Evolutionary conservation across 345 rosid genomes (phyloP).

Genomic region (Eucalyptus grandis): DNA sequence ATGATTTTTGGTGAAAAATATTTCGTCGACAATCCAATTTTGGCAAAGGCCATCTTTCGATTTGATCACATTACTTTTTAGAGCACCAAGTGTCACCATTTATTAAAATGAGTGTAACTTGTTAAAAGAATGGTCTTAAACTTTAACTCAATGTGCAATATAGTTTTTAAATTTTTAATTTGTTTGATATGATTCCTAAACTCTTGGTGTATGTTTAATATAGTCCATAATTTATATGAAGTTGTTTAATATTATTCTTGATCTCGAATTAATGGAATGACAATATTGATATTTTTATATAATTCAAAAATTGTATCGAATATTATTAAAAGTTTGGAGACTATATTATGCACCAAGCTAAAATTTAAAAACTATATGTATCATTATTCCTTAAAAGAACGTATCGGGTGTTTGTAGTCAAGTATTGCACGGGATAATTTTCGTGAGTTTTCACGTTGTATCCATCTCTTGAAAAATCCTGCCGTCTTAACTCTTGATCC

Average conservation of each 20-base stretch:
- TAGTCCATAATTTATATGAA: no score
- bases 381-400: no score
- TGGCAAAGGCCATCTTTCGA: not conserved
- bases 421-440: not conserved
- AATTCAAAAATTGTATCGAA: rapidly evolving
- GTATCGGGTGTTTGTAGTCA: not conserved
- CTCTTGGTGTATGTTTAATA: no score
- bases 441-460: not conserved
- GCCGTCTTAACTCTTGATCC: not conserved
- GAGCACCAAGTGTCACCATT: not conserved
- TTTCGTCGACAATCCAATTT: no score
- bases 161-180: no score
- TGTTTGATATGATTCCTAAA: rapidly evolving
- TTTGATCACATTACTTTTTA: not conserved
- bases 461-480: not conserved
- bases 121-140: not conserved
- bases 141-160: no score
- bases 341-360: rapidly evolving
- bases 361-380: rapidly evolving
- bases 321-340: rapidly evolving
- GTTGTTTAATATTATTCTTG: no score
- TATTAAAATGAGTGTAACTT: not conserved
- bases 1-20: no score
- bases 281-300: no score
- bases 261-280: no score